Conservation (phyloP, 345 rosid genomes). For the Zanthoxylum bungeanum region DNA sequence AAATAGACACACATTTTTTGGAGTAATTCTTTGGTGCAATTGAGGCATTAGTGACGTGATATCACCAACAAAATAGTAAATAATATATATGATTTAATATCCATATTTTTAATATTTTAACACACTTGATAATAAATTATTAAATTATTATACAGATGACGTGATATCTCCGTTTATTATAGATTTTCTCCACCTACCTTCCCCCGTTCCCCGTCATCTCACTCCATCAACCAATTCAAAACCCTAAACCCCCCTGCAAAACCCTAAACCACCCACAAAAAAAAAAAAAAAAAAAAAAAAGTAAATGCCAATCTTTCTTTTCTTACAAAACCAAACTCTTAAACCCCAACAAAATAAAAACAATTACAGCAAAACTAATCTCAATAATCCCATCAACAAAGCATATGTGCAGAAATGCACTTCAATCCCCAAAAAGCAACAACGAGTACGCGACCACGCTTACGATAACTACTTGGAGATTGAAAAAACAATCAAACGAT, state of each 20-base stretch:
- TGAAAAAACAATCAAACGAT: constrained; percentile 65
- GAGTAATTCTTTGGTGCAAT: no score
- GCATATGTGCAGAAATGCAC: constrained; percentile 65
- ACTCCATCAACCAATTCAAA: background rate
- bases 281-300: no score
- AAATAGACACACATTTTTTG: no score
- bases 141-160: no score
- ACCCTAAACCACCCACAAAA: constrained; percentile 17
- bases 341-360: constrained; percentile 2
- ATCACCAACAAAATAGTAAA: no score
- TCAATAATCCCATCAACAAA: constrained; percentile 16
- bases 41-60: no score
- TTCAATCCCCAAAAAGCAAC: constrained; percentile 73
- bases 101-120: no score
- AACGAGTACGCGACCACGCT: constrained; percentile 82
- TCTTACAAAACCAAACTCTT: constrained; percentile 10
- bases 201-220: background rate
- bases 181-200: no score
- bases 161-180: no score
- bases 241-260: constrained; percentile 18
- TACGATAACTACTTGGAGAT: constrained; percentile 97
- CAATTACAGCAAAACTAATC: background rate
- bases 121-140: no score
- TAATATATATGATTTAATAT: no score
- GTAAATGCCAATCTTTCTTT: constrained; percentile 27